Base-by-base conservation (phyloP, 441 rosid genomes). In the Arabidopsis hybrid region DNA sequence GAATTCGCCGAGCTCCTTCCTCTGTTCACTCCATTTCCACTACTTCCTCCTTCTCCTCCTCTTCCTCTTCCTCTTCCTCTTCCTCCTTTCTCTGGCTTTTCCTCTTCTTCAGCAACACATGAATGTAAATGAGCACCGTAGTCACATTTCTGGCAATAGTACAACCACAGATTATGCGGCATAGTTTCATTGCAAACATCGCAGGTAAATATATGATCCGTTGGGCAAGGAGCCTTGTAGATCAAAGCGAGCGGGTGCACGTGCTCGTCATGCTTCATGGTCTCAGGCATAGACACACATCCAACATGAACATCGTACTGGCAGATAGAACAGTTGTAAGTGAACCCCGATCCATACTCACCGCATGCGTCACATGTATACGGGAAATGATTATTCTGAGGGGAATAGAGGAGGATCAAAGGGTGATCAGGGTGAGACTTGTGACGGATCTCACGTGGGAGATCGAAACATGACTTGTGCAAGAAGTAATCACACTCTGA, bases 281-380 rank as follows among this genome's bases (percentile, higher is more conserved):
- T 5, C 69, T 83, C 59, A 3, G 83, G 84, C 84, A 83, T 64
- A 14, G 79, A 29, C 0, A 85, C 85, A 67, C 88, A 83, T 43
- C 14, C 65, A 2, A 74, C 55, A 50, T 87, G 87, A 21, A 85
- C 61, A 74, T 83, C 68, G 51, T 47, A 43, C 55, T 79, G 71
- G 60, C 86, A 85, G 0, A 14, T 26, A 26, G 82, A 64, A 29
- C 86, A 85, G 35, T 62, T 55, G 81, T 83, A 87, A 10, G 73
- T 73, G 55, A 87, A 83, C 7, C 86, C 82, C 1, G 78, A 73
- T 35, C 89, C 88, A n/a, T 79, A 80, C 65, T 75, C 74, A 16
- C 79, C 72, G 18, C 88, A 85, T 0, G 85, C 86, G 18, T 69
- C 45, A 16, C 89, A 82, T 8, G 5, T 34, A 51, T 67, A 87